A percentile compares a stretch with the other conserved stretches of the same genome.
Evolutionary conservation across 306 rosid genomes (phyloP).

Genomic region (Pyrus pyrifolia): DNA sequence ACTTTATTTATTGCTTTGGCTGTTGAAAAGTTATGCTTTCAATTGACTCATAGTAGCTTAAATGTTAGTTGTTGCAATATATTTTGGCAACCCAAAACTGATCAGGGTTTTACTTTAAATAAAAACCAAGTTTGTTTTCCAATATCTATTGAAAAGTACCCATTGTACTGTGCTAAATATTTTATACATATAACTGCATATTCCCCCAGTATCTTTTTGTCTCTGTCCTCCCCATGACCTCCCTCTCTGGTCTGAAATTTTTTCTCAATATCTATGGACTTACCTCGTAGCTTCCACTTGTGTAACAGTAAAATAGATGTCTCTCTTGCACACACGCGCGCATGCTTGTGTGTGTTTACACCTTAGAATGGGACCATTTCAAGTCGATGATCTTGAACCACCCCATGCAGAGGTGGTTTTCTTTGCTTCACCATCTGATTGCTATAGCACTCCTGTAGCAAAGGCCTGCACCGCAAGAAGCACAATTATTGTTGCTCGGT

Average conservation of each 20-base stretch:
- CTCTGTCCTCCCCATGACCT: background rate
- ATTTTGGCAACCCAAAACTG: background rate
- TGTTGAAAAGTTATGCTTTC: background rate
- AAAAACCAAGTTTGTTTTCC: background rate
- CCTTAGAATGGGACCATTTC: background rate
- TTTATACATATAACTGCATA: background rate
- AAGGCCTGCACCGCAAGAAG: background rate
- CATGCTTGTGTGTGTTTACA: background rate
- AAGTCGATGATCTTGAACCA: background rate
- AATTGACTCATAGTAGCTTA: background rate
- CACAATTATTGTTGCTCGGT: background rate
- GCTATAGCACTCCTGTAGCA: background rate
- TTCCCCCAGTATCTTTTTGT: background rate
- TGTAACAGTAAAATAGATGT: no score
- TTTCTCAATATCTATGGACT: background rate
- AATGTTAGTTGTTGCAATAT: background rate
- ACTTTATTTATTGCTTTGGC: background rate
- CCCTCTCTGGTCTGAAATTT: background rate
- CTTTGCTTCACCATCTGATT: background rate
- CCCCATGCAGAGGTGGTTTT: background rate
- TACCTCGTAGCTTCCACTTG: background rate
- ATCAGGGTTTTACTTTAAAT: background rate
- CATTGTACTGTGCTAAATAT: background rate
- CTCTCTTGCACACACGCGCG: background rate
- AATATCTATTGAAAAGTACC: background rate